Evolutionary conservation across 2,329 filamentous ascomycete species (phyloP), one percentile per base, ranked within the genome.

Genomic region (Exophiala phaeomuriformis): DNA sequence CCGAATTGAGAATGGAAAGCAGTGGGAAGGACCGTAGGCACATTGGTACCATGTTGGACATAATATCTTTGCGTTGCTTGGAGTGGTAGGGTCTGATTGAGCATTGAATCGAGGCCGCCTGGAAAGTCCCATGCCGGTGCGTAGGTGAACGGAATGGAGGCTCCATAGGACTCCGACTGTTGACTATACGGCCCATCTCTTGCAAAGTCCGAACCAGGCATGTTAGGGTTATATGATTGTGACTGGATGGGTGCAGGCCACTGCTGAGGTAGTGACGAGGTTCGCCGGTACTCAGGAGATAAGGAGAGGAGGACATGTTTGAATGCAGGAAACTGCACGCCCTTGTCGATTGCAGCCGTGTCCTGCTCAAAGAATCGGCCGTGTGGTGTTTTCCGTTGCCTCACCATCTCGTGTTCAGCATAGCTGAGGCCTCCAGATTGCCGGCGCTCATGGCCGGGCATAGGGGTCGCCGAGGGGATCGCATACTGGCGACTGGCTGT

Each of bases 361-460:
- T 97, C 90, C 7, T 89, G 90, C 50, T 88, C 89, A 60, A 91
- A 85, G 57, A 97, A 79, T 36, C 90, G 95, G n/a, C 91, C 93
- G 65, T 85, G 91, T 3, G 91, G 93, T 5, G 91, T 97, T 70
- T 97, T 97, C 61, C 91, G 82, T 61, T 91, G 83, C 32, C 61
- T 52, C 40, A 63, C 37, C 52, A 96, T 76, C 63, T 88, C 86
- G 68, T 95, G 84, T 68, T 95, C 50, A 69, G 52, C 52, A 49
- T 60, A 62, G 31, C 49, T 59, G 27, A 62, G 52, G 9, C 55
- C 55, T 42, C 43, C 57, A n/a, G 59, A 53, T 19, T 40, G 53
- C 45, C 54, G 45, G 40, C 44, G 50, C 31, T 37, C 50, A 30
- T 44, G 50, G n/a, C 54, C 57, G 44, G 37, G 51, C 12, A 33